phyloP scores from a whole-genome alignment of 495 filamentous ascomycete genomes.

The Hypoxylon lenormandii region DNA sequence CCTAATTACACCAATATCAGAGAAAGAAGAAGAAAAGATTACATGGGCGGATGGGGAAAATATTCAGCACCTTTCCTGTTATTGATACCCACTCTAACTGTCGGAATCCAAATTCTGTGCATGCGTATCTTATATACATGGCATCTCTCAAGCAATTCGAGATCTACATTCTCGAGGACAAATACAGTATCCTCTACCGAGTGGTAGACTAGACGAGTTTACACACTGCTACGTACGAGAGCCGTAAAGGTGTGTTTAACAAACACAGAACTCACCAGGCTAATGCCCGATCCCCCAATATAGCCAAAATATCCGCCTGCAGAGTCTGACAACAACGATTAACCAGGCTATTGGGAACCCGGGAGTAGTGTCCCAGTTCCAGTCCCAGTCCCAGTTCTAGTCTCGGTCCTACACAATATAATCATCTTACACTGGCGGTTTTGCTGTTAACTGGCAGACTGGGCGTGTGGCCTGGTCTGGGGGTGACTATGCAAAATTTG shows the following conservation, averaged over 20 bases:
- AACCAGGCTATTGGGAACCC: not conserved
- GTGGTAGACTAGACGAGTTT: constrained; percentile 20
- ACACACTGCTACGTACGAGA: not conserved
- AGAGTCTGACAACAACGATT: not conserved
- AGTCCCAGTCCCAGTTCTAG: no score
- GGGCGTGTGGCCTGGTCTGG: constrained; percentile 7
- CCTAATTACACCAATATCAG: constrained; percentile 46
- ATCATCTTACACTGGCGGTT: no score
- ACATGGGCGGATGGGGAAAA: no score
- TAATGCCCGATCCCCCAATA: not conserved
- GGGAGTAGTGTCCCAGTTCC: not conserved
- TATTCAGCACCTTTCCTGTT: constrained; percentile 9
- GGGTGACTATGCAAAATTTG: not conserved
- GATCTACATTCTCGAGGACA: constrained; percentile 27
- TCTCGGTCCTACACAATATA: no score
- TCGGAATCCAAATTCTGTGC: constrained; percentile 32
- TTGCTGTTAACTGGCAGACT: constrained; percentile 10
- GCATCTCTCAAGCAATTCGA: constrained; percentile 16
- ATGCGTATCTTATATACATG: constrained; percentile 9
- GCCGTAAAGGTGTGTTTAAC: constrained; percentile 10
- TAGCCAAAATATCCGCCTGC: constrained; percentile 2
- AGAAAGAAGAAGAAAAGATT: constrained; percentile 16
- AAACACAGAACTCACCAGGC: constrained; percentile 14
- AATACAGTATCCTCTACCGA: constrained; percentile 20
- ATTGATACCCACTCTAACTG: constrained; percentile 21